These are phyloP conservation scores for Didymella pomorum DNA, from an alignment of 2,329 filamentous ascomycete species.

Conservation along the genomic window DNA sequence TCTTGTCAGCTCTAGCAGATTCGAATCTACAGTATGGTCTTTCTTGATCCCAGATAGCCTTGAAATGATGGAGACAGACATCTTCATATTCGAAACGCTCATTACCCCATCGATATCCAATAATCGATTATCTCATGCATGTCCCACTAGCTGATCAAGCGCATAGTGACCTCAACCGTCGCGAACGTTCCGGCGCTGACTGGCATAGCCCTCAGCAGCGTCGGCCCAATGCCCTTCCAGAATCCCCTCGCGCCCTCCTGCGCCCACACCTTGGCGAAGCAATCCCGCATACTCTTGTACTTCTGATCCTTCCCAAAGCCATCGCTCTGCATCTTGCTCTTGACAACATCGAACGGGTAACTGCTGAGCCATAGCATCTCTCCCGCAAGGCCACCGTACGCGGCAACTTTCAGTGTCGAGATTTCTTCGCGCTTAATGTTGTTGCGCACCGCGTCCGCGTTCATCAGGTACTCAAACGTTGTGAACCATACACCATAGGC, in stretches of 20 bases:
- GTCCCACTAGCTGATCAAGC: constrained; percentile 26
- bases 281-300: constrained; percentile 86
- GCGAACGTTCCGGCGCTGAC: constrained; percentile 98
- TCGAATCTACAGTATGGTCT: neutral
- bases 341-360: constrained; percentile 96
- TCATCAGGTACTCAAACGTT: constrained; percentile 96
- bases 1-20: neutral
- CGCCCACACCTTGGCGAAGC: constrained; percentile 82
- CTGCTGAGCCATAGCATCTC: constrained; percentile 92
- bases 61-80: neutral
- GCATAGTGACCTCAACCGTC: constrained; percentile 57
- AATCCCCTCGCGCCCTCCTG: constrained; percentile 82
- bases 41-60: neutral
- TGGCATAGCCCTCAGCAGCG: constrained; percentile 92
- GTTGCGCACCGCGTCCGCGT: constrained; percentile 82
- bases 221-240: constrained; percentile 93
- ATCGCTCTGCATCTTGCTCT: constrained; percentile 99
- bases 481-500: constrained; percentile 97
- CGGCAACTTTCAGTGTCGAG: constrained; percentile 82
- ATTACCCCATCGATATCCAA: neutral
- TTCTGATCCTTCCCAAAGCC: constrained; percentile 77
- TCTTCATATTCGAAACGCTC: neutral
- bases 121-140: neutral
- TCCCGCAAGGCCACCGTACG: constrained; percentile 91
- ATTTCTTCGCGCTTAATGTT: constrained; percentile 77